phyloP scores from a whole-genome alignment of 1,284 basidiomycete species.

The Moesziomyces sp. region DNA sequence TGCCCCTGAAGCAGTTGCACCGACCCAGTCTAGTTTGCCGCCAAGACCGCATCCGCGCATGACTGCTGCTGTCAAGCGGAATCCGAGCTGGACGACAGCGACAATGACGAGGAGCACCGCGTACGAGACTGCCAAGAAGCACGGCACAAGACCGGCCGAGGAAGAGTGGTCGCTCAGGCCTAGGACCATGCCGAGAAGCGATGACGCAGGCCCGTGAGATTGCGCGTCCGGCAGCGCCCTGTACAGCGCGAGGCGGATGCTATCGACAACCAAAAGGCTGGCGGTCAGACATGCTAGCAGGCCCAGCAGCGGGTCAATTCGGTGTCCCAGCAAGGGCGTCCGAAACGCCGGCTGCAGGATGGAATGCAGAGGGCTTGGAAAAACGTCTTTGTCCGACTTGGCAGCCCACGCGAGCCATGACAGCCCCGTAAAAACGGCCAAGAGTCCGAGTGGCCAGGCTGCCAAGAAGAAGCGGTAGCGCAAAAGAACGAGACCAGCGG shows the following conservation, averaged over 20 bases:
- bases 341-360: slow-evolving; percentile 28
- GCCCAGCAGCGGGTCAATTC: slow-evolving; percentile 21
- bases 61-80: slow-evolving; percentile 21
- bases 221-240: slow-evolving; percentile 5
- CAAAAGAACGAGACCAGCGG: slow-evolving; percentile 53
- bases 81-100: slow-evolving; percentile 19
- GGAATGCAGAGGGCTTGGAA: slow-evolving; percentile 25
- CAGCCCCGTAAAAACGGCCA: slow-evolving; percentile 31
- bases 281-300: slow-evolving; percentile 16
- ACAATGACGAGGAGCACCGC: slow-evolving; percentile 27
- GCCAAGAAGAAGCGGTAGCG: slow-evolving; percentile 58
- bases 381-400: slow-evolving; percentile 4
- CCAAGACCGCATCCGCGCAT: slow-evolving; percentile 11
- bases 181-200: slow-evolving; percentile 41
- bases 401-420: slow-evolving; percentile 35
- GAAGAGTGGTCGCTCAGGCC: slow-evolving; percentile 24
- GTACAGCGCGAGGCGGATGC: slow-evolving; percentile 22
- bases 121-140: slow-evolving; percentile 35
- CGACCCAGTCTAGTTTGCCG: slow-evolving; percentile 20
- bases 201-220: slow-evolving; percentile 20
- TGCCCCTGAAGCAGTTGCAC: slow-evolving; percentile 16
- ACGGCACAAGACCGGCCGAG: slow-evolving; percentile 22
- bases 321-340: slow-evolving; percentile 12
- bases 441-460: slow-evolving; percentile 53
- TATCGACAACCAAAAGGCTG: slow-evolving; percentile 17